A percentile compares a stretch with the other conserved stretches of the same genome.
Evolutionary conservation across 352 stramenopile species (phyloP).

Genomic region (Pythium chondricola): DNA sequence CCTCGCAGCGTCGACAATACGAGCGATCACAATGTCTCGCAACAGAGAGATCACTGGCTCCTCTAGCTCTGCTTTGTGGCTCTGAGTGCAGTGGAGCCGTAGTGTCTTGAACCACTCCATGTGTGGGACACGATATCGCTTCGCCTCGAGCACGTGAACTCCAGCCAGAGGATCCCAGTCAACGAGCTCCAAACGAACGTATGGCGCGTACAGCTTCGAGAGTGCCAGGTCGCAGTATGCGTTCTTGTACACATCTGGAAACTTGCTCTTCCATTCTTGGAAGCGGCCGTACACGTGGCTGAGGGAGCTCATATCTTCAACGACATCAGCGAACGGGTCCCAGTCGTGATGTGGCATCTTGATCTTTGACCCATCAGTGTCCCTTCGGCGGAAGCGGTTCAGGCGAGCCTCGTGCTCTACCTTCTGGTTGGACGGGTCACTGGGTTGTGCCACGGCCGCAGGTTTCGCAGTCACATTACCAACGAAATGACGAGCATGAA

Average conservation of each 20-base stretch:
- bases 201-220: slow-evolving; percentile 55
- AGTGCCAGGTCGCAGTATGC: slow-evolving; percentile 54
- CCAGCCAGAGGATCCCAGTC: slow-evolving; percentile 57
- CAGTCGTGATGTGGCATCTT: background rate
- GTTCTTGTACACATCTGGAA: slow-evolving; percentile 60
- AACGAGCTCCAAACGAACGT: slow-evolving; percentile 56
- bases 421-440: background rate
- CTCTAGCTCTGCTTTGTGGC: slow-evolving; percentile 9
- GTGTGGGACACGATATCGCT: slow-evolving; percentile 17
- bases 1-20: slow-evolving; percentile 24
- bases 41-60: slow-evolving; percentile 35
- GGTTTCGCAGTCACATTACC: too few species aligned
- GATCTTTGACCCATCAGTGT: background rate
- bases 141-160: slow-evolving; percentile 16
- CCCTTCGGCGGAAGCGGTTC: slow-evolving; percentile 2
- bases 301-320: slow-evolving; percentile 67
- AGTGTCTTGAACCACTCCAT: slow-evolving; percentile 57
- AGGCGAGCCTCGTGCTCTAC: background rate
- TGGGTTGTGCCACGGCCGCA: too few species aligned
- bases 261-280: slow-evolving; percentile 65
- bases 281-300: slow-evolving; percentile 53
- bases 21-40: slow-evolving; percentile 46
- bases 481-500: slow-evolving; percentile 14
- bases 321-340: slow-evolving; percentile 49
- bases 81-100: slow-evolving; percentile 21